Evolutionary conservation across 306 rosid genomes (phyloP), one percentile per base, ranked within the genome.

Genomic region (Echinosophora koreensis): DNA sequence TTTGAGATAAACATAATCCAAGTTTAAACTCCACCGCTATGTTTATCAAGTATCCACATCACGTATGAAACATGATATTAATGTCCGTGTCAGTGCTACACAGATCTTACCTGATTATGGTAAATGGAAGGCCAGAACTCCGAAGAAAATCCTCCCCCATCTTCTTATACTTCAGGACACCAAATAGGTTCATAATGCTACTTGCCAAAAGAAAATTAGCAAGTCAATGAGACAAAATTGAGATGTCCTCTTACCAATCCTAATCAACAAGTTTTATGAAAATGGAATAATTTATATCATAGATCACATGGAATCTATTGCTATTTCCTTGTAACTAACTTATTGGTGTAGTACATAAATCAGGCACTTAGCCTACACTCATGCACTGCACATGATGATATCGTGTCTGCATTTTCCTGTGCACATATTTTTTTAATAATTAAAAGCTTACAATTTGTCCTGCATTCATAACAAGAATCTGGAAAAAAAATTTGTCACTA

Each of bases 171-270:
- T 92, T 90, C 76, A 94, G 93, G 69, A 94, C 98, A 44, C 98
- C 97, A 73, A 94, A 94, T 61, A 94, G 97, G 80, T 94, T 94
- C 97, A 92, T 92, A 76, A 94, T 77, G 82, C 98, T 94, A 55
- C 64, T 67, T 14, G 60, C 32, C 62, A 58, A 52, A 69, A 18
- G 17, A 34, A 46, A 5, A 58, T 49, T 62, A 49, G 63, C 74
- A 42, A 70, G 59, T 32, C 58, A 10, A 50, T 16, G 35, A 46
- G 58, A 79, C 44, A 32, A 39, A 14, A 52, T 57, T 15, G 44
- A 38, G 42, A 56, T 47, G 54, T 49, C 52, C 18, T 57, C 37
- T 65, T 47, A 61, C 60, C 50, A 66, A 60, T 41, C 16, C 66
- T 18, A 76, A 44, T 8, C 35, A 55, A 71, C 28, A 42, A 5